Percentiles rank a stretch among this genome's conserved stretches.
These are phyloP conservation scores for Trypethelium eluteriae DNA, from an alignment of 495 filamentous ascomycete genomes.

Conservation along the genomic window DNA sequence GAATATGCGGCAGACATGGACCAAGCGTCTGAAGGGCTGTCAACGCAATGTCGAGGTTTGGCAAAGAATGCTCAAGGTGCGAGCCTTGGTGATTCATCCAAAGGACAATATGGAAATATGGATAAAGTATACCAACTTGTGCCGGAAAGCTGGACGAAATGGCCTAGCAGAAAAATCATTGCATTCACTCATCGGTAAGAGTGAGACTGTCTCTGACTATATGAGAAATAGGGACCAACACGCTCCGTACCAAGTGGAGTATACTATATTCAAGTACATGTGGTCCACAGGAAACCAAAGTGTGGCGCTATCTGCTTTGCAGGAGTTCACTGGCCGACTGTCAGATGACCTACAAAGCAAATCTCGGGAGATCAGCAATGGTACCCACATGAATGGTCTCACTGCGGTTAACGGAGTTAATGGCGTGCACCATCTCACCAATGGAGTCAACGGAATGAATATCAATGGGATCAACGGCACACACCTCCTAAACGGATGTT, in stretches of 20 bases:
- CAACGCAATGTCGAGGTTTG: constrained; percentile 97
- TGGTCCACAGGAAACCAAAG: constrained; percentile 72
- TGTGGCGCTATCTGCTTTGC: constrained; percentile 67
- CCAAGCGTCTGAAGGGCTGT: constrained; percentile 84
- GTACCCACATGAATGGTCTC: constrained; percentile 27
- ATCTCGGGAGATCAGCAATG: constrained; percentile 44
- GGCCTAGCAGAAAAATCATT: constrained; percentile 96
- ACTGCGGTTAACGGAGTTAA: constrained; percentile 40
- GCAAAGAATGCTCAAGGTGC: constrained; percentile 94
- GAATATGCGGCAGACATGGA: constrained; percentile 89
- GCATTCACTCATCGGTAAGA: constrained; percentile 65
- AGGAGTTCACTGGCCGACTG: constrained; percentile 70
- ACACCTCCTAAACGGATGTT: constrained; percentile 28
- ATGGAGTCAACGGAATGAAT: constrained; percentile 56
- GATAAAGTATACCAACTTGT: constrained; percentile 98
- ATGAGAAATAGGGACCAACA: constrained; percentile 22
- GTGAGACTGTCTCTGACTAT: constrained; percentile 37
- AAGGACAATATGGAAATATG: constrained; percentile 95
- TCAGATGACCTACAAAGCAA: constrained; percentile 61
- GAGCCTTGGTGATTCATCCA: constrained; percentile 81
- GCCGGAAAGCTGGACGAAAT: constrained; percentile 87
- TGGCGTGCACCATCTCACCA: constrained; percentile 31
- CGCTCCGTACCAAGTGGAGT: constrained; percentile 59
- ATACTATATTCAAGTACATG: constrained; percentile 88
- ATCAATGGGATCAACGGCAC: constrained; percentile 32